Conservation (phyloP, 352 stramenopile species). For the Globisporangium camurandrum region DNA sequence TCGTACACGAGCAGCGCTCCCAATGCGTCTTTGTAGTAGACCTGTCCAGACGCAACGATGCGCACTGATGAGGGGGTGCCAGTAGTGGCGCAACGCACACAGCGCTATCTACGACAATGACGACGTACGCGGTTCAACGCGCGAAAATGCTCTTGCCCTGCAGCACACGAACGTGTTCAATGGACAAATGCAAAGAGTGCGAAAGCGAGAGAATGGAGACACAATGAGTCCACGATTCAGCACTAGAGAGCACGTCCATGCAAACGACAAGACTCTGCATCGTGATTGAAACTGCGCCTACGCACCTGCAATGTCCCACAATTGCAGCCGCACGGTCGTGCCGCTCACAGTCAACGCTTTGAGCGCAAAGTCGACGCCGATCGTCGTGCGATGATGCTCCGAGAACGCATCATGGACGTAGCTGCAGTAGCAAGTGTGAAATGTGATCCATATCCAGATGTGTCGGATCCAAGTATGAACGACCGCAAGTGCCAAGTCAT, state of each 20-base stretch:
- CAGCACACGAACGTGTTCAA: not conserved
- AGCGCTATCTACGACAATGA: no score
- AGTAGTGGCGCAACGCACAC: no score
- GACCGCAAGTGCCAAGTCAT: no score
- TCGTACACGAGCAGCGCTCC: constrained; percentile 91
- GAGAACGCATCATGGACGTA: constrained; percentile 89
- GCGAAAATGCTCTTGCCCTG: constrained; percentile 90
- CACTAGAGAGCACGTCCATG: no score
- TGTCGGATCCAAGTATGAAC: not conserved
- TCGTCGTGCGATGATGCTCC: constrained; percentile 89
- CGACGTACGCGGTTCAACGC: constrained; percentile 77
- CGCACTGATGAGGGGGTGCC: no score
- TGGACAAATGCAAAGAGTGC: not conserved
- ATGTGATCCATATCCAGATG: not conserved
- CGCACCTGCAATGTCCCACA: constrained; percentile 89
- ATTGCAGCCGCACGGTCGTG: constrained; percentile 86
- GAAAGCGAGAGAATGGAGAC: not conserved
- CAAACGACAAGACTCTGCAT: no score
- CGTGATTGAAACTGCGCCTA: no score
- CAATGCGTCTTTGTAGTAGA: constrained; percentile 92
- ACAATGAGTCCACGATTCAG: no score
- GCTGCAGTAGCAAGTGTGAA: no score
- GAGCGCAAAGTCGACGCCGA: constrained; percentile 90
- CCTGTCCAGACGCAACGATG: no score
- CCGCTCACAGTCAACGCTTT: constrained; percentile 84